phyloP scores from a whole-genome alignment of 75 land plant species.

The Cupressus sempervirens region DNA sequence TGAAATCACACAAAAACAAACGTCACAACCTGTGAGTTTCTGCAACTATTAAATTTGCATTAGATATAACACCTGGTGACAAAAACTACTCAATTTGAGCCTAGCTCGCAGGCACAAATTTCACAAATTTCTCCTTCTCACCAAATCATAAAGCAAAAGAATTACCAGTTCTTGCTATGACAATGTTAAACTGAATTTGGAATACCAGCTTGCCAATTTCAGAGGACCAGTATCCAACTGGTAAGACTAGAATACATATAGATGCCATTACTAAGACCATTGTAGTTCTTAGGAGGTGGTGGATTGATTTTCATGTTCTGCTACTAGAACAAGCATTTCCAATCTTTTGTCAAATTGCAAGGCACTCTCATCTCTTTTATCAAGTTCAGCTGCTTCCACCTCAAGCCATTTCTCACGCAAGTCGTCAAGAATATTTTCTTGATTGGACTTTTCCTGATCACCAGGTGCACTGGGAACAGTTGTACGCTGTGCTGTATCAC shows the following conservation, averaged over 20 bases:
- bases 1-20: background rate
- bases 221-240: background rate
- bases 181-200: background rate
- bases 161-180: background rate
- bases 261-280: background rate
- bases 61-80: background rate
- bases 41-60: background rate
- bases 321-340: conserved; percentile 66
- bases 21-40: background rate
- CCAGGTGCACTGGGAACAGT: conserved; percentile 93
- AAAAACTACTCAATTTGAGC: background rate
- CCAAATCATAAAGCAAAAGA: background rate
- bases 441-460: conserved; percentile 38
- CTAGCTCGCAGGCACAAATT: background rate
- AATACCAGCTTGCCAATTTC: background rate
- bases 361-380: conserved; percentile 94
- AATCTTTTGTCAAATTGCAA: conserved; percentile 68
- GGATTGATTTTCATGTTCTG: conserved; percentile 43
- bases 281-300: background rate
- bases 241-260: background rate
- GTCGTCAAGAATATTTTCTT: conserved; percentile 89
- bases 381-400: conserved; percentile 92
- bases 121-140: background rate
- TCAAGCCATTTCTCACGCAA: conserved; percentile 93
- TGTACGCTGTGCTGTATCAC: conserved; percentile 74